Evolutionary conservation across 192 early-diverging fungal genomes (phyloP), one percentile per base, ranked within the genome.

Genomic region (Coemansia sp.): DNA sequence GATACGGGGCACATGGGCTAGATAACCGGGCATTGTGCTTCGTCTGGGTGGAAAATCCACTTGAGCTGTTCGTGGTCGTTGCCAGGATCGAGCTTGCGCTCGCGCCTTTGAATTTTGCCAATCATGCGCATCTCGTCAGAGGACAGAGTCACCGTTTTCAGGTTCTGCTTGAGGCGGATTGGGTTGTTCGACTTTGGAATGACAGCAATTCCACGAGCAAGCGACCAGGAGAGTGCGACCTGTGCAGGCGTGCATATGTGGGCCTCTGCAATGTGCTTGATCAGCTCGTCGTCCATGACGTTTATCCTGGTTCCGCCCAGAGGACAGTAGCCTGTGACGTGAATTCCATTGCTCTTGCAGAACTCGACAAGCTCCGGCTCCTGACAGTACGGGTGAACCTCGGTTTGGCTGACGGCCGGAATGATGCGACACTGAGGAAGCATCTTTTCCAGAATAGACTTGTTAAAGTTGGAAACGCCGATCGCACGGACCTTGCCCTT

Each of bases 401-500:
- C 95, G 58, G 94, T 79, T 75, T 97, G 94, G 84, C 92, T 91
- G 40, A 88, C 91, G 45, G 88, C 92, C 16, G 95, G 95, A 57
- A 85, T 67, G 40, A 95, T 87, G 49, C 80, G 84, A 70, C 87
- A 84, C 48, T 75, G 59, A 7, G 74, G 78, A 7, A 95, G 66
- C 45, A 97, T 73, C 61, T 88, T 83, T 56, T 91, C 80, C 21
- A 93, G 73, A 51, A 89, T 79, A 35, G 64, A 63, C 58, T 84
- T 83, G 67, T 79, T 83, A 35, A 86, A 91, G 82, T 98, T 98
- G 49, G 89, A 91, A 33, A 96, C 92, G 70, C 95, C 95, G 43
- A 98, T 92, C 49, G 86, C 70, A 59, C 87, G 86, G 59, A 86
- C 85, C 74, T 91, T 90, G 64, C 91, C 89, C 20, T 80, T 71